Base-by-base conservation (phyloP, 805 yeast genomes). In the Myxozyma neotropica region DNA sequence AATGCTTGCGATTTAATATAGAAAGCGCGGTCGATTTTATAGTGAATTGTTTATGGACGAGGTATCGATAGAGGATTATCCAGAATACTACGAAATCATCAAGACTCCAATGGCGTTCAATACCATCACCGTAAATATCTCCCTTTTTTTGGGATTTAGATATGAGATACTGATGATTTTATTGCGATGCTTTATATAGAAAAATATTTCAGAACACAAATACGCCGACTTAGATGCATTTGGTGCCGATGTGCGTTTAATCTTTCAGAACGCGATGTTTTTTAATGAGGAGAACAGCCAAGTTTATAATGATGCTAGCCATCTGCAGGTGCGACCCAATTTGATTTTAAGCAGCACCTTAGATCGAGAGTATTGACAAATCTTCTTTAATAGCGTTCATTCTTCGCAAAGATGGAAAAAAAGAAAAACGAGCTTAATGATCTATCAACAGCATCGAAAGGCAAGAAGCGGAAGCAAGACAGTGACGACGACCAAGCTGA, bases 51-150 rank as follows among this genome's bases (percentile, higher is more conserved):
- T 91, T 70, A 71, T 87, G 75, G 88, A 85, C 33, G 86, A 84
- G 56, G 94, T 93, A 1, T 84, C 84, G 68, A 81, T 80, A 33
- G 81, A 81, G 13, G 82, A 81, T 59, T 86, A 87, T 67, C 96
- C 96, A 0, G 96, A 88, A 68, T 92, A 92, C 75, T 86, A 86
- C 73, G 80, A 82, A 63, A 76, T 88, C 5, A 85, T 93, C 45
- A 80, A 83, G 64, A 77, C 80, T 55, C 96, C 96, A 13, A 87
- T 89, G 72, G 82, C 96, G 0, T 81, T 93, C 67, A 80, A 78
- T 53, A 78, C 82, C 33, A 81, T 93, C 10, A 55, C 44, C 42
- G 66, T 62, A 29, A 10, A 61, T 36, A 5, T 13, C 7, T 27
- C 17, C 19, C 19, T n/a, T 26, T 21, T 27, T 21, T 15, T 7